Evolutionary conservation across 208 protist genomes (phyloP), one percentile per base, ranked within the genome.

Genomic region (Leishmania amazonensis): DNA sequence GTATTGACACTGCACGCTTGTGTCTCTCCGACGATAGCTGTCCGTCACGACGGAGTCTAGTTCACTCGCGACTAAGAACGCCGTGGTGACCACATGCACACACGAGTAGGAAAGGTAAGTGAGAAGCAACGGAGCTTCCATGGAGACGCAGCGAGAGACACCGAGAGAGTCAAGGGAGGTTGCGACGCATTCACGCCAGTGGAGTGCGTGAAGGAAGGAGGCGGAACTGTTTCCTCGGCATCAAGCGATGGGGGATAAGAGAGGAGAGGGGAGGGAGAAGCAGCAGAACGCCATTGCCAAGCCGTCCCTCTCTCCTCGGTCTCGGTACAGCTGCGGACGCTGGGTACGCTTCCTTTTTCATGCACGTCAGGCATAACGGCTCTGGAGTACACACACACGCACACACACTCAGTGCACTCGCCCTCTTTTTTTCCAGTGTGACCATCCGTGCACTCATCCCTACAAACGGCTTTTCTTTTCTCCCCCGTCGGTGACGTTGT

Each of bases 81-180:
- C 68, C 38, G 68, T 51, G 68, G 40, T 8, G 65, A 5, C 65
- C 21, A 47, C 65, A 73, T 24, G 19, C 42, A 53, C 68, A 35
- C 38, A 49, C 35, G 21, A 51, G 49, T 49, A 73, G 21, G 35
- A n/a, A 73, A 47, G 21, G 45, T 24, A 73, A 31, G 40, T 35
- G 68, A 51, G 68, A 73, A 73, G 68, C 40, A 51, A 47, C 42
- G 24, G 42, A 73, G 68, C 42, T 73, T 49, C 24, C 42, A 73
- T 53, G 38, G 3, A 17, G 68, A 51, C 19, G 28, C 68, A 45
- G 42, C 68, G 42, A 73, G 42, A 73, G 68, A 49, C 13, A 45
- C 65, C 15, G 21, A 40, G 21, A 40, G 65, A 71, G 65, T 13
- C 72, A 38, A 1, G 45, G 47, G 49, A 76, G 72, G 3, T 21